Percentiles rank a stretch among this genome's conserved stretches.
These are phyloP conservation scores for Chrysoporthe puriensis DNA, from an alignment of 2,329 filamentous ascomycete species.

Conservation along the genomic window DNA sequence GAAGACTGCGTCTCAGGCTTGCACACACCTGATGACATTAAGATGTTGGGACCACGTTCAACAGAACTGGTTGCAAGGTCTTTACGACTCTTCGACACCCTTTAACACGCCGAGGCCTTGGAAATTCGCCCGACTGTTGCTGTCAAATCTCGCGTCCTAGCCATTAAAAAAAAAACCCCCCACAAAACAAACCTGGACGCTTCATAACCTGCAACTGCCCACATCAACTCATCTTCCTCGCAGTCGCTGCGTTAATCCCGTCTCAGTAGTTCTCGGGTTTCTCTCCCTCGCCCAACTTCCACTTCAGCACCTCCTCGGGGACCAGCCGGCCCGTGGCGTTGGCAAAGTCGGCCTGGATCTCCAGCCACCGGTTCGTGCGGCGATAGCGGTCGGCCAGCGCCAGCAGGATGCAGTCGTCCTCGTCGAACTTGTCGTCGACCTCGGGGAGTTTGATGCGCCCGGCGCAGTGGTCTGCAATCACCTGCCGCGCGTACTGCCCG, in stretches of 20 bases:
- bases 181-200: background rate
- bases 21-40: background rate
- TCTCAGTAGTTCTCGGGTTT: conserved; percentile 25
- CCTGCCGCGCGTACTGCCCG: conserved; percentile 15
- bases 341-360: conserved; percentile 49
- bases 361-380: conserved; percentile 42
- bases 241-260: background rate
- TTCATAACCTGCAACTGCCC: background rate
- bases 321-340: conserved; percentile 49
- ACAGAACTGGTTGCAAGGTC: background rate
- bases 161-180: background rate
- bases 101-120: background rate
- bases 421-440: conserved; percentile 25
- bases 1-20: background rate
- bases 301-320: conserved; percentile 42
- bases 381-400: conserved; percentile 41
- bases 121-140: background rate
- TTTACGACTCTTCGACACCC: background rate
- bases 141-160: background rate
- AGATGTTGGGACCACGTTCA: background rate
- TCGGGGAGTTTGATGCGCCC: conserved; percentile 18
- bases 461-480: conserved; percentile 6
- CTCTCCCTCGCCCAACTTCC: conserved; percentile 40
- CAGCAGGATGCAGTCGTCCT: conserved; percentile 37
- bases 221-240: background rate